Evolutionary conservation across 306 rosid species (phyloP).

Genomic region (Morella rubra): DNA sequence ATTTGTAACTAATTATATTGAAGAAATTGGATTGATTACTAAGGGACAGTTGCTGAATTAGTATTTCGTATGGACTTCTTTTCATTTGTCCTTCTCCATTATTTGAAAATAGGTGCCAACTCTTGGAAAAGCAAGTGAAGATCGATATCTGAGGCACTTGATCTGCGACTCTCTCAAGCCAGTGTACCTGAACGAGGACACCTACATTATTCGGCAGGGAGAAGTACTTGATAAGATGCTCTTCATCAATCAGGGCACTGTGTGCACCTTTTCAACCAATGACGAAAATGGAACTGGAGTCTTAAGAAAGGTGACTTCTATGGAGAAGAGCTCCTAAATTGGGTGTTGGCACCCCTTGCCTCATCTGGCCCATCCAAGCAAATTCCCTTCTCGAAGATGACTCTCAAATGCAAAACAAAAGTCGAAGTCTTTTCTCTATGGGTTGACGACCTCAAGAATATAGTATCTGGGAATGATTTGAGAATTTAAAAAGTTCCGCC

Average conservation of each 20-base stretch:
- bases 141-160: not conserved
- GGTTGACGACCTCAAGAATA: not conserved
- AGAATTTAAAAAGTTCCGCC: too few relatives aligned
- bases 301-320: conserved; percentile 7
- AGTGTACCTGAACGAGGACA: not conserved
- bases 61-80: too few relatives aligned
- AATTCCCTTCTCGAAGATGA: not conserved
- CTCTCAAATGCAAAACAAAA: not conserved
- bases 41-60: too few relatives aligned
- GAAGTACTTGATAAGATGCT: not conserved
- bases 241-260: conserved; percentile 2
- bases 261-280: not conserved
- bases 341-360: not conserved
- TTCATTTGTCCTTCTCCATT: not conserved
- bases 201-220: not conserved
- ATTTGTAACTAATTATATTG: too few relatives aligned
- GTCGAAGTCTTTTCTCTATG: not conserved
- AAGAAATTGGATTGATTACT: too few relatives aligned
- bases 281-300: not conserved
- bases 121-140: not conserved
- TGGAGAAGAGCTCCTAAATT: conserved; percentile 23
- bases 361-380: not conserved
- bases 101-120: not conserved
- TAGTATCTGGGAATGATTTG: not conserved
- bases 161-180: not conserved